These are phyloP conservation scores for Jasminum sambac DNA, from an alignment of 257 asterid species.

Conservation along the genomic window DNA sequence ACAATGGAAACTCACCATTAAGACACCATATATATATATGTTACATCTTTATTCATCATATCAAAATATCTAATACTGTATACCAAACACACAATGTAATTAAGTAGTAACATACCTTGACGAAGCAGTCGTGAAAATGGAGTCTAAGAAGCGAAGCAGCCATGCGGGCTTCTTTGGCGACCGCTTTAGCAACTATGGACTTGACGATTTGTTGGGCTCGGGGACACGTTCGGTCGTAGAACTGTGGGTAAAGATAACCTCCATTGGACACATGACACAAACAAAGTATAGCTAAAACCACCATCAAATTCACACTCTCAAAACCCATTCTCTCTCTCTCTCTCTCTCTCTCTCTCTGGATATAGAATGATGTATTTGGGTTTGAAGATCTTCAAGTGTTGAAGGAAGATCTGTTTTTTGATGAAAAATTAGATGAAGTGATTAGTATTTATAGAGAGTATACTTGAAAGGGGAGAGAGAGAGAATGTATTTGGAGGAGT, in stretches of 20 bases:
- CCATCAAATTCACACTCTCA: slow-evolving; percentile 39
- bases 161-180: slow-evolving; percentile 80
- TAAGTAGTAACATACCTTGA: slow-evolving; percentile 45
- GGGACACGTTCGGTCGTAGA: slow-evolving; percentile 77
- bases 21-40: neutral
- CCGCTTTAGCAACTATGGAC: slow-evolving; percentile 78
- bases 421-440: slow-evolving; percentile 28
- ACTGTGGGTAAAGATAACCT: slow-evolving; percentile 75
- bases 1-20: neutral
- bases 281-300: slow-evolving; percentile 42
- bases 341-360: slow-evolving; percentile 31
- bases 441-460: slow-evolving; percentile 45
- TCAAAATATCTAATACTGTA: neutral
- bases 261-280: slow-evolving; percentile 38
- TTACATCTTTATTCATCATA: neutral
- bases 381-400: slow-evolving; percentile 13
- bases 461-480: neutral
- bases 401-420: slow-evolving; percentile 29
- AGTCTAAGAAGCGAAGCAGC: slow-evolving; percentile 91
- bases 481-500: slow-evolving; percentile 50
- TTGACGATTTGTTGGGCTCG: slow-evolving; percentile 57
- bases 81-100: neutral
- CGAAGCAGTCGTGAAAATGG: slow-evolving; percentile 95
- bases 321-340: slow-evolving; percentile 1
- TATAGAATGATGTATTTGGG: neutral